Evolutionary conservation across 169 alveolate species (phyloP), one percentile per base, ranked within the genome.

Genomic region (Cryptosporidium sp.): DNA sequence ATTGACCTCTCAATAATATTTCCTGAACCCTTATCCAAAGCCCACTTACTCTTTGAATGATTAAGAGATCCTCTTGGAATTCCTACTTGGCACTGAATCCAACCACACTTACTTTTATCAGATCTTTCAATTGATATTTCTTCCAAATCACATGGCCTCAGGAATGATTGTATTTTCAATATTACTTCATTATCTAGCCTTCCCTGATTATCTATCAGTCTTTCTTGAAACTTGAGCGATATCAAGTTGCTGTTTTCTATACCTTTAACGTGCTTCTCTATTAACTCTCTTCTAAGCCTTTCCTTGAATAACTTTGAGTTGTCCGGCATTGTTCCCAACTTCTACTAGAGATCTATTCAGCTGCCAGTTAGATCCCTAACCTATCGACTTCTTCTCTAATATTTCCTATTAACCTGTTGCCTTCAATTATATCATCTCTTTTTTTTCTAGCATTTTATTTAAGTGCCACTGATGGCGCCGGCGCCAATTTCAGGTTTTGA

Each of bases 91-190:
- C 89, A 80, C 29, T 62, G 75, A 29, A 80, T 18, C 73, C 80
- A 80, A 23, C 89, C 89, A 48, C 89, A 80, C 31, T 14, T 41
- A 7, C 80, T 73, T n/a, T 26, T 37, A 21, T 48, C 75, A 41
- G 61, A 31, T 39, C 89, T 80, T 31, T 80, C 89, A 29, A 80
- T 52, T 37, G 89, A 80, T n/a, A 80, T 37, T 18, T 80, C 89
- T 29, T 80, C 89, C 31, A 80, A 61, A 62, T 80, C 89, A 8
- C 65, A 41, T 8, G 89, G 89, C 50, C 89, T 80, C 55, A 80
- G 62, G 18, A 80, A 80, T 7, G 55, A 62, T 33, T 43, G 26
- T 43, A 80, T 80, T 14, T 62, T 61, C 33, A 9, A 8, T 21
- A n/a, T 80, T 31, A 67, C 16, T 0, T 80, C 74, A 48, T 48